phyloP scores from a whole-genome alignment of 768 basidiomycete genomes.

The Serpula lacrymans region DNA sequence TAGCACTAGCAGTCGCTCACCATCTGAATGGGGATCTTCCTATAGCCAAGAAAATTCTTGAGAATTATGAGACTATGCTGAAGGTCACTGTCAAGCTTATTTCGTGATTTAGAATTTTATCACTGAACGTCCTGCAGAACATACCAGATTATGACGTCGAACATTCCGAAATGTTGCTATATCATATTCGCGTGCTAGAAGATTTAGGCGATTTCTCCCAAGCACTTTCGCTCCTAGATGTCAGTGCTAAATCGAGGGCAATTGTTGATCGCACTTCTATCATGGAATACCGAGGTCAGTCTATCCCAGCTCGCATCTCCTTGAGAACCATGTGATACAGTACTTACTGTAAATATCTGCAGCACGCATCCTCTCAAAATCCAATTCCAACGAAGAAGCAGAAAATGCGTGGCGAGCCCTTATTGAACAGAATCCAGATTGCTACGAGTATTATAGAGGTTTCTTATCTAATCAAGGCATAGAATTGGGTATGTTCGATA shows the following conservation, averaged over 20 bases:
- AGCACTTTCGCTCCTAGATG: slow-evolving; percentile 62
- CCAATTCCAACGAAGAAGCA: slow-evolving; percentile 46
- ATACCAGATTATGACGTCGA: slow-evolving; percentile 78
- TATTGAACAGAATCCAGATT: slow-evolving; percentile 84
- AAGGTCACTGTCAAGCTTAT: slow-evolving; percentile 45
- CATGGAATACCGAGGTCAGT: slow-evolving; percentile 63
- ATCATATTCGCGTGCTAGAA: slow-evolving; percentile 71
- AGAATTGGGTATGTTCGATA: slow-evolving; percentile 50
- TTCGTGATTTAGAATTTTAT: not conserved
- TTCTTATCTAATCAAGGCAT: slow-evolving; percentile 66
- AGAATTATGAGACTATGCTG: slow-evolving; percentile 65
- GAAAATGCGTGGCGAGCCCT: slow-evolving; percentile 78
- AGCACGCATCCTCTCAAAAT: slow-evolving; percentile 79
- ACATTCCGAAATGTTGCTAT: slow-evolving; percentile 78
- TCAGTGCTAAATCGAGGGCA: slow-evolving; percentile 55
- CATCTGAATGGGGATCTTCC: slow-evolving; percentile 73
- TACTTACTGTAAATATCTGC: slow-evolving; percentile 9
- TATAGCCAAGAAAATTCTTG: slow-evolving; percentile 70
- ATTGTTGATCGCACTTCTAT: slow-evolving; percentile 72
- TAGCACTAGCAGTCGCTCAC: slow-evolving; percentile 84
- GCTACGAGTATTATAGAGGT: slow-evolving; percentile 73
- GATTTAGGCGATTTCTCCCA: slow-evolving; percentile 61
- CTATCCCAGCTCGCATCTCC: not conserved
- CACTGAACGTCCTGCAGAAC: slow-evolving; percentile 42
- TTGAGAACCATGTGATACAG: slow-evolving; percentile 4